phyloP scores from a whole-genome alignment of 2,329 filamentous ascomycete species.

The Pseudopithomyces maydicus region DNA sequence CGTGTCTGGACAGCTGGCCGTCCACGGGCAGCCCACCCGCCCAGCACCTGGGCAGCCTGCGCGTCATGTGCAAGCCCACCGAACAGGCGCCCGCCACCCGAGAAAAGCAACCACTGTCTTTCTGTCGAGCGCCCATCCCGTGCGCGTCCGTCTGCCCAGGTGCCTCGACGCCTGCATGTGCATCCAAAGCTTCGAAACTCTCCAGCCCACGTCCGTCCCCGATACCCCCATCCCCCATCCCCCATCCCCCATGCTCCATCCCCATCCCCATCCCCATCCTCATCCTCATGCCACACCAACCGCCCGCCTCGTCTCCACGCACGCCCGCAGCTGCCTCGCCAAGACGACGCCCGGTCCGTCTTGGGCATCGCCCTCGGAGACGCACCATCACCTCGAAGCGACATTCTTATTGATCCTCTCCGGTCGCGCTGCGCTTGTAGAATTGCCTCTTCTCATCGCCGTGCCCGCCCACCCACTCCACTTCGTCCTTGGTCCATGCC shows the following conservation, averaged over 20 bases:
- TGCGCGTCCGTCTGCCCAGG: too few species aligned
- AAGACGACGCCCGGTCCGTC: too few species aligned
- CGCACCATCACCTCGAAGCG: not conserved
- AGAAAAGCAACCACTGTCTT: constrained; percentile 19
- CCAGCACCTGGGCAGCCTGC: constrained; percentile 26
- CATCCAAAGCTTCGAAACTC: too few species aligned
- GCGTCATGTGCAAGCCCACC: constrained; percentile 32
- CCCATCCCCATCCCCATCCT: too few species aligned
- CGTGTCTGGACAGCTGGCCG: constrained; percentile 28
- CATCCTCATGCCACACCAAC: not conserved
- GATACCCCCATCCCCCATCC: too few species aligned
- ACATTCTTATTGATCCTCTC: constrained; percentile 18
- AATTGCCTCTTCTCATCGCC: constrained; percentile 6
- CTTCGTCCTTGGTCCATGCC: not conserved
- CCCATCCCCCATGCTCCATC: too few species aligned
- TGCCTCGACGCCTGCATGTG: too few species aligned
- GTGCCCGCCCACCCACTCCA: not conserved
- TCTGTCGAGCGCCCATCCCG: not conserved
- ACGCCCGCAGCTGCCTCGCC: too few species aligned
- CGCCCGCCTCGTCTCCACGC: constrained; percentile 9
- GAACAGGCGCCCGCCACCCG: constrained; percentile 34
- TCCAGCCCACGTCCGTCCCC: not conserved
- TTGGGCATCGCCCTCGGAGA: not conserved
- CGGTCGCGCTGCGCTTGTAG: not conserved
- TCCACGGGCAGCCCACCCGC: too few species aligned